Evolutionary conservation across 2,329 filamentous ascomycete species (phyloP), one percentile per base, ranked within the genome.

Genomic region (Xylariomycetidae sp.): DNA sequence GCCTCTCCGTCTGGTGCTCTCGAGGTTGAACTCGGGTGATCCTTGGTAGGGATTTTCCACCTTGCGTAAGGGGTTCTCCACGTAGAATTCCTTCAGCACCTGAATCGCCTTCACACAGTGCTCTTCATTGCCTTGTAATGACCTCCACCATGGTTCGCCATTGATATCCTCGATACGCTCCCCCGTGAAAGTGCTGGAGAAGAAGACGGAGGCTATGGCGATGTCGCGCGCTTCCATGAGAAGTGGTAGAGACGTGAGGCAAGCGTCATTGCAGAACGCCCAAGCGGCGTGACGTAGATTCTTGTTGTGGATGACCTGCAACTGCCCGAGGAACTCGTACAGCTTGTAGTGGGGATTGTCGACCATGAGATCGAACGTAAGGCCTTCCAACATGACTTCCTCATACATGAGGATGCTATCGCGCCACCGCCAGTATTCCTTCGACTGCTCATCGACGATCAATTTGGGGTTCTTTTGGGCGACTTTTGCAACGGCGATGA

Each of bases 361-460:
- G 18, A 95, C 71, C 59, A 89, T 86, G 28, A 98, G 70, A 56
- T 98, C 92, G 58, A 98, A 98, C 39, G 89, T 96, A 13, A 98
- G 70, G 28, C 79, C 79, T 58, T 96, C 92, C 12, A 98, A 73
- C 65, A 98, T 83, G 26, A 90, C 68, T 56, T 96, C 92, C 62
- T 98, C 92, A 54, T 93, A 87, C 45, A 84, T 82, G 10, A 96
- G 67, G 37, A 98, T 94, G 38, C 83, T 92, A 56, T 98, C 92
- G 40, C 88, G 78, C 92, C 92, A 98, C 52, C 85, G 79, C 92
- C 92, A 98, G 57, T 92, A 98, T 55, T 98, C 92, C 54, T 95
- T 96, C 47, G 85, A 93, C 59, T 96, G 89, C 61, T 96, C 92
- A 56, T 98, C 92, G 32, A 96, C 85, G 34, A 90, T 70, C 38